A percentile compares a stretch with the other conserved stretches of the same genome.
These are phyloP conservation scores for Pseudopithomyces chartarum DNA, from an alignment of 2,329 filamentous ascomycete species.

Conservation along the genomic window DNA sequence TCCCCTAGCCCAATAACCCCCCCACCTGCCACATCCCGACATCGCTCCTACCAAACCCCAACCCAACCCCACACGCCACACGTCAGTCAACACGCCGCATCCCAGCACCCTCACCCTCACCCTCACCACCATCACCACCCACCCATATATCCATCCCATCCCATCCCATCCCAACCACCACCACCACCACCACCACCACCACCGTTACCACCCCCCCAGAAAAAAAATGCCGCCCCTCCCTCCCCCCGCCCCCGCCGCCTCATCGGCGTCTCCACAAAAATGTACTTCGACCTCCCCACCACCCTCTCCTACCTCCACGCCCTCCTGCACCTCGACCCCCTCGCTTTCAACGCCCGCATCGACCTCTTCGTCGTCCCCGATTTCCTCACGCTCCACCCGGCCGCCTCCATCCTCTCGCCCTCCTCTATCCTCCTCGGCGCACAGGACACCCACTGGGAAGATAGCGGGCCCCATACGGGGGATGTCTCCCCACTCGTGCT, in stretches of 20 bases:
- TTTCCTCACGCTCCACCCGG: slow-evolving; percentile 68
- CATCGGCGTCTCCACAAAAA: slow-evolving; percentile 76
- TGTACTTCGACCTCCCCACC: slow-evolving; percentile 74
- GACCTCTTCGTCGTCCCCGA: slow-evolving; percentile 81
- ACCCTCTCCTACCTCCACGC: slow-evolving; percentile 59
- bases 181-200: background rate
- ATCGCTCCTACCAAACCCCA: no score
- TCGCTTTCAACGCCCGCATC: slow-evolving; percentile 60
- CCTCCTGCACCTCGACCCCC: slow-evolving; percentile 53
- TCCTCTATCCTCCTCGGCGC: slow-evolving; percentile 69
- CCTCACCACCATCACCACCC: background rate
- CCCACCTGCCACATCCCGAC: no score
- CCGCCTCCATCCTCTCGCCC: slow-evolving; percentile 55
- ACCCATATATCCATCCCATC: no score
- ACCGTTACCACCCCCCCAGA: background rate
- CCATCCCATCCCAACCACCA: background rate
- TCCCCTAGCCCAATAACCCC: no score
- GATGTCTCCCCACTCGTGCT: slow-evolving; percentile 74
- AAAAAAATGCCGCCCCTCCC: slow-evolving; percentile 34
- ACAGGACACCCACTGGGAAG: slow-evolving; percentile 75
- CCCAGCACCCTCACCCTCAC: background rate
- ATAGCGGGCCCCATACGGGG: slow-evolving; percentile 76
- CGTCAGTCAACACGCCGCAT: background rate
- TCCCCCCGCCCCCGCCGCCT: slow-evolving; percentile 60
- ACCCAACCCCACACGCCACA: no score